A percentile compares a stretch with the other conserved stretches of the same genome.
Evolutionary conservation across 2,329 filamentous ascomycete genomes (phyloP).

Genomic region (Colletotrichum siamense): DNA sequence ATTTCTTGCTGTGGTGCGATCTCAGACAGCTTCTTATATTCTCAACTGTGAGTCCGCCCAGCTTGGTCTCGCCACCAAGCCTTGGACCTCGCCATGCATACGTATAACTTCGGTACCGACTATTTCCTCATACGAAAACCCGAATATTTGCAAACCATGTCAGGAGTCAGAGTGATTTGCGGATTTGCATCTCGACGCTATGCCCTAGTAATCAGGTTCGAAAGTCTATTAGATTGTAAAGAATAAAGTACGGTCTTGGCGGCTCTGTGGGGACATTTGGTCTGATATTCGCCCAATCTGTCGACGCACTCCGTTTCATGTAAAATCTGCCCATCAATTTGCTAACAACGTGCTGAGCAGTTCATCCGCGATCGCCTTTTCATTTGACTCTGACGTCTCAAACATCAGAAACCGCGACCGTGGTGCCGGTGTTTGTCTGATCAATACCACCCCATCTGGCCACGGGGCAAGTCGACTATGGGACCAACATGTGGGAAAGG

Average conservation of each 20-base stretch:
- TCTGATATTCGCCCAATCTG: neutral
- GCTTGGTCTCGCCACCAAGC: neutral
- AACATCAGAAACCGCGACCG: neutral
- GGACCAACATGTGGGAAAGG: neutral
- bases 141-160: neutral
- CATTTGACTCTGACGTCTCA: neutral
- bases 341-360: neutral
- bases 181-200: neutral
- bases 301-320: neutral
- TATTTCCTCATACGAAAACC: neutral
- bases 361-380: neutral
- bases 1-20: neutral
- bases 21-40: neutral
- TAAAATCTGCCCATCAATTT: neutral
- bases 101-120: neutral
- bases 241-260: neutral
- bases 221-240: neutral
- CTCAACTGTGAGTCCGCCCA: neutral
- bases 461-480: neutral
- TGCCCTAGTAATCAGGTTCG: neutral
- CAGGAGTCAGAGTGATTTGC: neutral
- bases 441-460: neutral
- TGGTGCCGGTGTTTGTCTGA: neutral
- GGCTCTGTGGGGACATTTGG: neutral
- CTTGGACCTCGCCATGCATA: neutral